Evolutionary conservation across 768 basidiomycete genomes (phyloP).

Genomic region (Galerina sulciceps): DNA sequence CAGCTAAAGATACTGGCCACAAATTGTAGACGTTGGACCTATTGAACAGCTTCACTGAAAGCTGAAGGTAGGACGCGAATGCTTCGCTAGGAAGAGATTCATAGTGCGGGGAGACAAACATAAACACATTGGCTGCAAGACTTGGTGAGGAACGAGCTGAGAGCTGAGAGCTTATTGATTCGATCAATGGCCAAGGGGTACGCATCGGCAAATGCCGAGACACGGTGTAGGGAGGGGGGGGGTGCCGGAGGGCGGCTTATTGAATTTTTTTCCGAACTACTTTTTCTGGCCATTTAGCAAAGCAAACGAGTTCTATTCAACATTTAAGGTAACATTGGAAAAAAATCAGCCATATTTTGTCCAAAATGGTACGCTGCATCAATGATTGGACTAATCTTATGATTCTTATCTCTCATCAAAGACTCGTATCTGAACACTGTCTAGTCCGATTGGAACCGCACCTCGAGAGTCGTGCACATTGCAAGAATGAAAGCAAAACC

Average conservation of each 20-base stretch:
- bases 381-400: too few relatives aligned
- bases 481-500: neutral
- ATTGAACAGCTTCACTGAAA: slow-evolving; percentile 57
- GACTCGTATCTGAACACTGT: neutral
- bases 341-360: too few relatives aligned
- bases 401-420: neutral
- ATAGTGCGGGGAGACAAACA: slow-evolving; percentile 70
- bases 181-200: too few relatives aligned
- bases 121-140: slow-evolving; percentile 72
- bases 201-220: too few relatives aligned
- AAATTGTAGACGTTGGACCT: slow-evolving; percentile 50
- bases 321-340: too few relatives aligned
- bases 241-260: too few relatives aligned
- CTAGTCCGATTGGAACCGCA: neutral
- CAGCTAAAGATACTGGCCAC: slow-evolving; percentile 26
- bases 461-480: neutral
- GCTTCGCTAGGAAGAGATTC: slow-evolving; percentile 45
- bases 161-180: slow-evolving; percentile 31
- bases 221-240: too few relatives aligned
- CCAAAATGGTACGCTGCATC: too few relatives aligned
- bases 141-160: slow-evolving; percentile 47
- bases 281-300: too few relatives aligned
- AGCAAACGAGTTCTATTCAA: too few relatives aligned
- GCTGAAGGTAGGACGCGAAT: slow-evolving; percentile 56
- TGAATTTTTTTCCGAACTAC: too few relatives aligned